Evolutionary conservation across 768 basidiomycete genomes (phyloP), one percentile per base, ranked within the genome.

Genomic region (Amanita molliuscula): DNA sequence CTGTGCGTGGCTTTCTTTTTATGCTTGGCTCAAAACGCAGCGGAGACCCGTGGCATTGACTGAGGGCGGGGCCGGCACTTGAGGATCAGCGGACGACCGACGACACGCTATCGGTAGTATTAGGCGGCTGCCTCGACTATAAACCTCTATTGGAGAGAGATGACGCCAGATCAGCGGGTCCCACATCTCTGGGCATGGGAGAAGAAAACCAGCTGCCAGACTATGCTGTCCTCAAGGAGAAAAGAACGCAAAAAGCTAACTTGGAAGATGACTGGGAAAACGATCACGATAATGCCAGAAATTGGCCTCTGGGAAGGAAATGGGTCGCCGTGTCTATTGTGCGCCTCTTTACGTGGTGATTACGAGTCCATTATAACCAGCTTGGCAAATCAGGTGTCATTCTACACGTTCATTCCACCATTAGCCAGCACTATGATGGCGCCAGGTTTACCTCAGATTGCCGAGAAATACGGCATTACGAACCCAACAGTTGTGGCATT

Each of bases 391-490:
- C 23, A 81, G 81, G 73, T 82, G 6, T 79, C 81, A 0, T 59
- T 78, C 21, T 84, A 83, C 55, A 79, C 80, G 0, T 78, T 84
- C 46, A 65, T 77, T 20, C 62, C 71, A 6, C 73, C 72, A 2
- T 55, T 73, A 13, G 64, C 71, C 0, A 67, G 59, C 48, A 69
- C 82, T 11, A 87, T 85, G 79, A 83, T 88, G 79, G 83, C 83
- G 0, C 83, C 84, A 44, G 82, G 77, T 37, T 70, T 86, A 11
- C 77, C 76, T 11, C 69, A 77, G 33, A 63, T 85, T 6, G 81
- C 77, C 0, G 20, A 47, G 5, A 74, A 69, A 58, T 84, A 76
- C 53, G 58, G 62, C 8, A 79, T 84, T 49, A 76, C 70, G 7
- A 76, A 59, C 61, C 59, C 73, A 26, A 79, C 83, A 0, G 55